Evolutionary conservation across 306 rosid species (phyloP).

Genomic region (Delonix regia): DNA sequence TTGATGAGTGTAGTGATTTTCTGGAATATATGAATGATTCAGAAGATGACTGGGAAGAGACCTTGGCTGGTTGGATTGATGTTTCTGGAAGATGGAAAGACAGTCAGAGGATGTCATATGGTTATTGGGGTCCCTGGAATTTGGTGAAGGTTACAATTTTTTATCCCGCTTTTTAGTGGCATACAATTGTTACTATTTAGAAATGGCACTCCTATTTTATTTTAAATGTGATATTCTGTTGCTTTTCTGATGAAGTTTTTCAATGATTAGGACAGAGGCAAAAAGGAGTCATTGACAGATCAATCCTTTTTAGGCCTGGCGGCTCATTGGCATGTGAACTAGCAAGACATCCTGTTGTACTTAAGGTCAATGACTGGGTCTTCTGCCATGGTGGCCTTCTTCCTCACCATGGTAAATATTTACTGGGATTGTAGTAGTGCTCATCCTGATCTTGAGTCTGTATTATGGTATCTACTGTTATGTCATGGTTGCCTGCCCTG

Average conservation of each 20-base stretch:
- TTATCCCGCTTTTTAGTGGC: constrained; percentile 32
- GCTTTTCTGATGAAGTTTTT: constrained; percentile 51
- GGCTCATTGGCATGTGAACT: constrained; percentile 80
- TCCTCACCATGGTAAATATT: constrained; percentile 90
- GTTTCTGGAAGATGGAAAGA: constrained; percentile 69
- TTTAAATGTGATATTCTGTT: constrained; percentile 27
- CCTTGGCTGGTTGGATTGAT: constrained; percentile 70
- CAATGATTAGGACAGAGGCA: constrained; percentile 89
- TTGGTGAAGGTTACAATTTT: constrained; percentile 69
- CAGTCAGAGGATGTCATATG: constrained; percentile 50
- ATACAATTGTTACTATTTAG: neutral
- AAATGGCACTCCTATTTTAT: constrained; percentile 7
- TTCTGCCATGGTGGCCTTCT: constrained; percentile 99
- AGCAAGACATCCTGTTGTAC: constrained; percentile 77
- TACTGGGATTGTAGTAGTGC: constrained; percentile 12
- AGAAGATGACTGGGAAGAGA: constrained; percentile 68
- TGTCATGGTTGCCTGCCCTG: constrained; percentile 6
- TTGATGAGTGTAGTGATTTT: constrained; percentile 82
- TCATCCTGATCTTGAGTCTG: constrained; percentile 2
- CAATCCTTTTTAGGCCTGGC: constrained; percentile 84
- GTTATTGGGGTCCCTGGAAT: constrained; percentile 80
- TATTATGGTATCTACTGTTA: neutral
- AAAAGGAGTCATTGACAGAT: constrained; percentile 86
- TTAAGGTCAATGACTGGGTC: constrained; percentile 94
- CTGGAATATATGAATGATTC: constrained; percentile 66